Base-by-base conservation (phyloP, 495 filamentous ascomycete species). In the Aspergillus incahuasiensis region DNA sequence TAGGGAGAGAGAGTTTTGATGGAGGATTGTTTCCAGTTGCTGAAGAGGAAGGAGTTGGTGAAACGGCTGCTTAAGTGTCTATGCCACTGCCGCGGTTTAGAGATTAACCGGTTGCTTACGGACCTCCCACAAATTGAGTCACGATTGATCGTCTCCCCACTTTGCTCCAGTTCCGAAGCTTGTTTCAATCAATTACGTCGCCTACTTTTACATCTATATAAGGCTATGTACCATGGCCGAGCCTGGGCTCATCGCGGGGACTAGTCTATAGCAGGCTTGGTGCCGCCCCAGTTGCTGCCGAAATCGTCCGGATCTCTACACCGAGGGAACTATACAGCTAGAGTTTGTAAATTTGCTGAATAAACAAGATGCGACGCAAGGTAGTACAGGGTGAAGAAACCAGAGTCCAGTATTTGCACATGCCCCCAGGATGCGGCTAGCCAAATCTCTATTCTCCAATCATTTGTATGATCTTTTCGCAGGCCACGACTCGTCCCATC, bases 381-480 rank as follows among this genome's bases (percentile, higher is more conserved):
- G 24, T 11, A 2, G 32, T 35, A 35, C 32, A 35, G 25, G 8
- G 3, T 35, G 32, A 35, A 35, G 32, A 9, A 6, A 6, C 8
- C 9, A 5, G 5, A 30, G 9, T 15, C 32, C 32, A 35, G 32
- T 6, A 35, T 11, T 15, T 35, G 32, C 32, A 5, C 2, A 35
- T 35, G 13, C 32, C 32, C 6, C 6, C 6, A 15, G 13, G 12
- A 35, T 11, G 12, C 9, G 32, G 8, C 32, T 15, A n/a, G n/a
- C n/a, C 32, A 4, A 28, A 35, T 35, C 32, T 18, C 19, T 57
- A 46, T 32, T 13, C 42, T 18, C 43, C 46, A 12, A 58, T 22
- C 28, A 63, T 25, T 34, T 62, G 51, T 13, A 63, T 43, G n/a
- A 67, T 58, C 55, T 63, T 63, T 53, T 68, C 59, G 18, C 58